phyloP scores from a whole-genome alignment of 495 filamentous ascomycete species.

The Hyaloscypha variabilis region DNA sequence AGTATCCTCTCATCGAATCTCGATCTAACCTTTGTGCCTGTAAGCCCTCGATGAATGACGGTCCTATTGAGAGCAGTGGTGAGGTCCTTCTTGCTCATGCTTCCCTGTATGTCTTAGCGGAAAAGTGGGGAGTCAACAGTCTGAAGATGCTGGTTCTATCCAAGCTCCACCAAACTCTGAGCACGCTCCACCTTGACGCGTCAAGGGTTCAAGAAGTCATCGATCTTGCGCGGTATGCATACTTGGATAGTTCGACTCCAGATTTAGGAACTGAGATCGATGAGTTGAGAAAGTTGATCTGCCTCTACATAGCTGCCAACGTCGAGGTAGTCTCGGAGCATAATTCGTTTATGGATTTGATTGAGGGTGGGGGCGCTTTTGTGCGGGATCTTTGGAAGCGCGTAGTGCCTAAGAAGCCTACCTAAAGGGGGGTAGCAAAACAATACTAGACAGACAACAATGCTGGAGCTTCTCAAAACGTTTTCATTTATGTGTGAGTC shows the following conservation, averaged over 20 bases:
- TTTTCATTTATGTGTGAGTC: too few species aligned
- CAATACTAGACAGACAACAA: too few species aligned
- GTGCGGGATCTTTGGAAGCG: constrained; percentile 20
- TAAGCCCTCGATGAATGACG: constrained; percentile 9
- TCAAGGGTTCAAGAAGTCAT: constrained; percentile 20
- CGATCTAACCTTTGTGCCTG: constrained; percentile 19
- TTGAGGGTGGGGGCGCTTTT: constrained; percentile 17
- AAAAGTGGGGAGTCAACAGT: constrained; percentile 17
- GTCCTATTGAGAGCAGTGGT: constrained; percentile 12
- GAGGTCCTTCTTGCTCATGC: constrained; percentile 19
- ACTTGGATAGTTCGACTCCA: constrained; percentile 19
- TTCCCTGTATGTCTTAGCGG: constrained; percentile 20
- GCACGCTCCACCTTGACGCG: constrained; percentile 8
- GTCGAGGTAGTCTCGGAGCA: constrained; percentile 17
- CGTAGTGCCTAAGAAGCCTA: constrained; percentile 17
- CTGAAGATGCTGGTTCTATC: constrained; percentile 20
- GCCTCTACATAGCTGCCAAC: constrained; percentile 17
- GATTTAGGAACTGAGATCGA: constrained; percentile 22
- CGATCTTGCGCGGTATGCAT: constrained; percentile 17
- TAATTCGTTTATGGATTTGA: constrained; percentile 21
- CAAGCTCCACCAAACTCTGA: constrained; percentile 17
- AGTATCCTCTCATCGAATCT: constrained; percentile 18
- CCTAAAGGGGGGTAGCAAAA: too few species aligned
- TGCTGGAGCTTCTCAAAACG: too few species aligned
- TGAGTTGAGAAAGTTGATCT: constrained; percentile 23